phyloP scores from a whole-genome alignment of 2,329 filamentous ascomycete genomes.

The Didymella pinodella region DNA sequence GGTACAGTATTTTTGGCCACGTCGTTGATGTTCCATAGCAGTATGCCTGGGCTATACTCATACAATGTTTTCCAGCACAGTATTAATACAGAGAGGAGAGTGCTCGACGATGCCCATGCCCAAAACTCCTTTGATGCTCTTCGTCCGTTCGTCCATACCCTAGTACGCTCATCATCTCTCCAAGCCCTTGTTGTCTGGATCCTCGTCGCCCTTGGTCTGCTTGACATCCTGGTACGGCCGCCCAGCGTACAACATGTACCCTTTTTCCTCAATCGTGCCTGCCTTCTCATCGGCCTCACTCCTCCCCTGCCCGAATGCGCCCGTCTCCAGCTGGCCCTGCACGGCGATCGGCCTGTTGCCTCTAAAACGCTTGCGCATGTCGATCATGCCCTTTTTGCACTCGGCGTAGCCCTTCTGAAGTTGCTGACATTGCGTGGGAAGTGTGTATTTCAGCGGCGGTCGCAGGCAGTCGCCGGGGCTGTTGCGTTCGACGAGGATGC shows the following conservation, averaged over 20 bases:
- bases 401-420: constrained; percentile 89
- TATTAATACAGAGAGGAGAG: constrained; percentile 27
- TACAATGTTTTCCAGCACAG: constrained; percentile 20
- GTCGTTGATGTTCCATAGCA: background rate
- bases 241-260: constrained; percentile 51
- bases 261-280: constrained; percentile 50
- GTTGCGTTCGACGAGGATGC: constrained; percentile 91
- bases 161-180: constrained; percentile 24
- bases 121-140: constrained; percentile 18
- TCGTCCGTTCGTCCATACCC: background rate
- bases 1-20: background rate
- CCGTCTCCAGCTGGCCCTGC: constrained; percentile 44
- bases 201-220: constrained; percentile 43
- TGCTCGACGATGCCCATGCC: background rate
- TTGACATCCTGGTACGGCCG: constrained; percentile 41
- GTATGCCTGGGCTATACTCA: background rate
- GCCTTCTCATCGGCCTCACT: constrained; percentile 42
- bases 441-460: constrained; percentile 77
- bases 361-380: constrained; percentile 98
- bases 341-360: constrained; percentile 82
- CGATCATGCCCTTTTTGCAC: constrained; percentile 94
- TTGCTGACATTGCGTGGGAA: constrained; percentile 90
- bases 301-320: constrained; percentile 42
- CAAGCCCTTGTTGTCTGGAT: constrained; percentile 32
- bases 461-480: constrained; percentile 87